These are phyloP conservation scores for Erysiphe pulchra DNA, from an alignment of 2,329 filamentous ascomycete genomes.

Conservation along the genomic window DNA sequence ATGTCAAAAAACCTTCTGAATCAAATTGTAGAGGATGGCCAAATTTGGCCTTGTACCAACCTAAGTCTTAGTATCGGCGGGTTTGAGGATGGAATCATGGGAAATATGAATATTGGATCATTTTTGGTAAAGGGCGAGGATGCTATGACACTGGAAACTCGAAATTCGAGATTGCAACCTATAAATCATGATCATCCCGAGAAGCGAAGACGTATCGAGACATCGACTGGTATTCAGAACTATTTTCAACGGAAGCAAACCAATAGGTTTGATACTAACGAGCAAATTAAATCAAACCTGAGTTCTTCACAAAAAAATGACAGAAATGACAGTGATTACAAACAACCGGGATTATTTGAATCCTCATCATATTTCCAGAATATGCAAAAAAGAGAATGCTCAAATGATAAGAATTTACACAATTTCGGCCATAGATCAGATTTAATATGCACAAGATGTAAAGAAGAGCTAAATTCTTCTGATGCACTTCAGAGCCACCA, in stretches of 20 bases:
- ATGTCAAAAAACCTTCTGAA: constrained; percentile 51
- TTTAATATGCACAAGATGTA: constrained; percentile 37
- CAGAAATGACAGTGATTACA: no score
- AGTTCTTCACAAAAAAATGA: no score
- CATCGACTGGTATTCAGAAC: constrained; percentile 8
- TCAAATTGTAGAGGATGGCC: constrained; percentile 54
- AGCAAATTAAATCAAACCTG: constrained; percentile 2
- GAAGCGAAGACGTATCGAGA: constrained; percentile 12
- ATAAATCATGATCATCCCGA: constrained; percentile 8
- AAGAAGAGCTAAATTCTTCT: constrained; percentile 26
- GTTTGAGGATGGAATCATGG: constrained; percentile 66
- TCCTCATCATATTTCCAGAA: neutral
- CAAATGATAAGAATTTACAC: neutral
- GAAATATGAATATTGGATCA: constrained; percentile 63
- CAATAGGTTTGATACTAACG: constrained; percentile 9
- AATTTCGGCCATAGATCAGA: constrained; percentile 6
- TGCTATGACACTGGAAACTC: constrained; percentile 24
- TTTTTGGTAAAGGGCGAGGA: constrained; percentile 62
- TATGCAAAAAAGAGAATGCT: neutral
- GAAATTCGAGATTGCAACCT: constrained; percentile 4
- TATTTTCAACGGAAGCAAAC: constrained; percentile 9
- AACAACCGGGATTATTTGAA: neutral
- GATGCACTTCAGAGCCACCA: constrained; percentile 48
- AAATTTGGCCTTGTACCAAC: constrained; percentile 77
- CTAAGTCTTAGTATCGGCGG: constrained; percentile 72